These are phyloP conservation scores for Zygotorulaspora sp. DNA, from an alignment of 805 yeast genomes.

Conservation along the genomic window DNA sequence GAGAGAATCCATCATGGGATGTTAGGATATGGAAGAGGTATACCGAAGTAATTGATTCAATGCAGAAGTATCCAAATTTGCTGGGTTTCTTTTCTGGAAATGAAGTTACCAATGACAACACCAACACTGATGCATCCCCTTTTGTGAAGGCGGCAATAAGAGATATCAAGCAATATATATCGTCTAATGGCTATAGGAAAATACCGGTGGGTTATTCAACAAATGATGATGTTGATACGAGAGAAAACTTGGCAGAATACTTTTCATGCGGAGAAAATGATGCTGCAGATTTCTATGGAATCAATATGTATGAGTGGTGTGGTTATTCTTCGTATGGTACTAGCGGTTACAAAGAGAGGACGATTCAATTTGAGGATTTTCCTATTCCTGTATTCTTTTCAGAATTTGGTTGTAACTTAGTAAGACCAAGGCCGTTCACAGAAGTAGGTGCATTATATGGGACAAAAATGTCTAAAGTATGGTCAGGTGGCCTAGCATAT, in stretches of 20 bases:
- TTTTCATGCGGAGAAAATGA: slow-evolving; percentile 79
- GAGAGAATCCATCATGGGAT: slow-evolving; percentile 78
- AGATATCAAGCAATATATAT: slow-evolving; percentile 76
- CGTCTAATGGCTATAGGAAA: slow-evolving; percentile 51
- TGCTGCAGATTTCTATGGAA: slow-evolving; percentile 71
- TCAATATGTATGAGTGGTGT: slow-evolving; percentile 88
- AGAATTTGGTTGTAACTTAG: slow-evolving; percentile 73
- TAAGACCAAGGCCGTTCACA: slow-evolving; percentile 64
- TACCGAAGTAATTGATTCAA: slow-evolving; percentile 72
- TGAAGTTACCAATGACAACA: slow-evolving; percentile 82
- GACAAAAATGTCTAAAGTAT: slow-evolving; percentile 63
- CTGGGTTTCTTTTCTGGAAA: slow-evolving; percentile 97
- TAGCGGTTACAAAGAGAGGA: slow-evolving; percentile 65
- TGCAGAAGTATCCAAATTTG: slow-evolving; percentile 72
- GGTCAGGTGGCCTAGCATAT: slow-evolving; percentile 86
- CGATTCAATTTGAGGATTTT: slow-evolving; percentile 55
- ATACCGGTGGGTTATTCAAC: slow-evolving; percentile 95
- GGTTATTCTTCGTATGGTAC: slow-evolving; percentile 56
- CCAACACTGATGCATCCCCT: slow-evolving; percentile 87
- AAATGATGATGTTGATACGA: slow-evolving; percentile 78
- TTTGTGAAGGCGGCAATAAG: slow-evolving; percentile 95
- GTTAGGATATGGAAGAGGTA: slow-evolving; percentile 68
- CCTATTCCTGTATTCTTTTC: slow-evolving; percentile 75
- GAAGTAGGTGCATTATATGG: slow-evolving; percentile 66
- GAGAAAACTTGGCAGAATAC: slow-evolving; percentile 75